Base-by-base conservation (phyloP, 2,329 filamentous ascomycete genomes). In the Paracoccidioides brasiliensis region DNA sequence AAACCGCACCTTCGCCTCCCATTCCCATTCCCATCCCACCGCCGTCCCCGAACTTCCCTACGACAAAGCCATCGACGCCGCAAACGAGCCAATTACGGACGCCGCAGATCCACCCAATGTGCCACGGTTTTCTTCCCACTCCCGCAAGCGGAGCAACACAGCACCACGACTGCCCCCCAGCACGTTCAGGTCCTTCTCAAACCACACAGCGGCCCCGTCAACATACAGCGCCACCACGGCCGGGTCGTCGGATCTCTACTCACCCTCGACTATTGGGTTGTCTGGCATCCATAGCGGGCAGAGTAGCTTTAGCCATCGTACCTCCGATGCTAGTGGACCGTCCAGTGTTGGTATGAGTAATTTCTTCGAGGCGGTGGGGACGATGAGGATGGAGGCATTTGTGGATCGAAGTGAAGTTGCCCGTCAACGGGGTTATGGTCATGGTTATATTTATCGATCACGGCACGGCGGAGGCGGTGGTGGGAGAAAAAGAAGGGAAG, bases 311-410 rank as follows among this genome's bases (percentile, higher is more conserved):
- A 83, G 71, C 57, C 70, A 66, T 72, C 81, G 69, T 62, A 80
- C 73, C 0, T 78, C 76, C 0, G 76, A 77, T 56, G 72, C 74
- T 9, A 78, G 75, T 60, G 75, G 70, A 1, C 73, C 73, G 2
- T 67, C 80, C 59, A 69, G 74, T 62, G 66, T 74, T 49, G 62
- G 68, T 59, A 74, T 66, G 53, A 70, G 70, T 56, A 79, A 80
- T 68, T 90, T 93, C 73, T 93, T 93, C 65, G 90, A 94, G 63
- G 86, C 86, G 1, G 85, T 94, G 56, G 90, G 90, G 1, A 97
- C 90, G 1, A 83, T 97, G 49, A 83, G 93, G 33, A 97, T 98
- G 91, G 91, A 97, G 70, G 93, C 93, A 0, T 98, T 97, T 69
- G 94, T 98, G 62, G 80, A 83, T 60, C 73, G 74, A 38, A 67